Conservation (phyloP, 148 eudicot species). For the Cornus suecica region DNA sequence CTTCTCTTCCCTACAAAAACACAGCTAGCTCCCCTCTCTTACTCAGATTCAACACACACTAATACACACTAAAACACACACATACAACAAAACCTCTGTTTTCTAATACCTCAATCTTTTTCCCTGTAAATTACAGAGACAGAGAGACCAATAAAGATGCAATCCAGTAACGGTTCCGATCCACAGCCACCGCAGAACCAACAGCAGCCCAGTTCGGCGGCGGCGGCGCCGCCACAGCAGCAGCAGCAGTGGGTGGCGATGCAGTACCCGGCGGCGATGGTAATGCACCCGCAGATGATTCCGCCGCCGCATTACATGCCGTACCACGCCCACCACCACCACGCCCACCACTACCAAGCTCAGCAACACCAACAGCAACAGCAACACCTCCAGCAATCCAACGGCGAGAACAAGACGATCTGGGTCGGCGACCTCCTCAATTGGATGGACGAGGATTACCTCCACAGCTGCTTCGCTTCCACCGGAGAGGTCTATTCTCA, state of each 20-base stretch:
- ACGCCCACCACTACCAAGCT: conserved; percentile 22
- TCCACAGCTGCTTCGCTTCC: conserved; percentile 68
- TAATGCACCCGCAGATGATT: conserved; percentile 92
- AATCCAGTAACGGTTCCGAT: conserved; percentile 22
- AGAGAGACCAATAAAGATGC: conserved; percentile 19
- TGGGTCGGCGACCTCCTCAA: conserved; percentile 91
- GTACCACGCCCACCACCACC: conserved; percentile 47
- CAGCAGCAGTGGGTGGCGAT: conserved; percentile 51
- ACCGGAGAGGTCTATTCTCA: conserved; percentile 55
- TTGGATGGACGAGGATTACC: conserved; percentile 99
- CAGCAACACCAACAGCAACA: conserved; percentile 28
- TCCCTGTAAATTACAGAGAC: background rate
- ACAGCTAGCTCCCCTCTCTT: background rate
- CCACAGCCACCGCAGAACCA: conserved; percentile 16
- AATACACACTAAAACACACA: background rate
- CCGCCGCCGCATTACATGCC: conserved; percentile 77
- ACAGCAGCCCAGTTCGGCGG: conserved; percentile 14
- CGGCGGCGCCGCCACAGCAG: conserved; percentile 6
- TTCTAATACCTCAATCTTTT: background rate
- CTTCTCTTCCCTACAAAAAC: background rate
- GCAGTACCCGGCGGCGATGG: conserved; percentile 93
- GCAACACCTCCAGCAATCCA: conserved; percentile 29
- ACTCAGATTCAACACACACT: background rate
- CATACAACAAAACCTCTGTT: background rate
- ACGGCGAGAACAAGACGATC: conserved; percentile 77